These are phyloP conservation scores for Neofusicoccum laricinum DNA, from an alignment of 2,329 filamentous ascomycete species.

Conservation along the genomic window DNA sequence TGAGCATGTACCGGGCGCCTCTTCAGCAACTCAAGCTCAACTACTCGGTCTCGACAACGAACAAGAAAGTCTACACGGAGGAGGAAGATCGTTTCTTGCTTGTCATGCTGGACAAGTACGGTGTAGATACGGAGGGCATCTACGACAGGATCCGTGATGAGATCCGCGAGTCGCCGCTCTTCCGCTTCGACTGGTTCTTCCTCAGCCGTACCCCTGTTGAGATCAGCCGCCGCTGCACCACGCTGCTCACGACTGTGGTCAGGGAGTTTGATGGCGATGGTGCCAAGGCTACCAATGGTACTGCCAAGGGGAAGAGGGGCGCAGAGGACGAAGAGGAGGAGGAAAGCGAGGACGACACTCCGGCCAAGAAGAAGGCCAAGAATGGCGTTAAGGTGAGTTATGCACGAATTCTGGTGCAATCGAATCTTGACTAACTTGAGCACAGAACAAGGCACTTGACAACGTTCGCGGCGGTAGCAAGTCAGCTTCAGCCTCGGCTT, in stretches of 20 bases:
- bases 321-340: conserved; percentile 85
- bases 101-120: conserved; percentile 87
- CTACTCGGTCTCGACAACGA: conserved; percentile 97
- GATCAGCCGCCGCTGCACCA: conserved; percentile 88
- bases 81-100: conserved; percentile 95
- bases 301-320: conserved; percentile 69
- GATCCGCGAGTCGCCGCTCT: conserved; percentile 88
- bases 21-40: conserved; percentile 98
- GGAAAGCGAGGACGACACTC: conserved; percentile 69
- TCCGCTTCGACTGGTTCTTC: conserved; percentile 99
- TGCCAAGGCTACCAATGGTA: conserved; percentile 55
- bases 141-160: conserved; percentile 97
- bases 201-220: conserved; percentile 90
- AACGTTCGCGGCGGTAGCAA: conserved; percentile 80
- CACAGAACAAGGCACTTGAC: conserved; percentile 88
- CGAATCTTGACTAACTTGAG: conserved; percentile 22
- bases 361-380: conserved; percentile 94
- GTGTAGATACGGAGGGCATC: conserved; percentile 84
- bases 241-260: conserved; percentile 87
- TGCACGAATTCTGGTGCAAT: background rate
- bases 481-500: conserved; percentile 71
- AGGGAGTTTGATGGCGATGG: conserved; percentile 77
- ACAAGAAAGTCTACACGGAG: conserved; percentile 99
- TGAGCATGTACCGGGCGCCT: conserved; percentile 93
- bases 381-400: conserved; percentile 76